Percentiles rank a stretch among this genome's conserved stretches.
phyloP scores from a whole-genome alignment of 768 basidiomycete genomes.

The Atractiella rhizophila region DNA sequence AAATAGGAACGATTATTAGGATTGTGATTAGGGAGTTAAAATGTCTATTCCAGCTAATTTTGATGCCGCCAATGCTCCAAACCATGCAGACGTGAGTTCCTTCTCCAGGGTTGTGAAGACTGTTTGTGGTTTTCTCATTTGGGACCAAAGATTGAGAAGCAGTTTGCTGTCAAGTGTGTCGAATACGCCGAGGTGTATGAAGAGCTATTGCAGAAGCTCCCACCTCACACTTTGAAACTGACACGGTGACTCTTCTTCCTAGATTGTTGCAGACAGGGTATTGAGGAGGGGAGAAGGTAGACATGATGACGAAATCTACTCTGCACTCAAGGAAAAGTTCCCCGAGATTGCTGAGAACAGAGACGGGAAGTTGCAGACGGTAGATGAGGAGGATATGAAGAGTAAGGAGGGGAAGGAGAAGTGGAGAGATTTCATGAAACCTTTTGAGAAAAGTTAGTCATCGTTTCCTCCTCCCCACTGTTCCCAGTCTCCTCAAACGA shows the following conservation, averaged over 20 bases:
- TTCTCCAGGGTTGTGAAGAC: too few relatives aligned
- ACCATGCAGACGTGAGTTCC: too few relatives aligned
- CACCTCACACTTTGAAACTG: slow-evolving; percentile 37
- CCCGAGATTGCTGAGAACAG: slow-evolving; percentile 37
- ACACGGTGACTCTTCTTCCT: background rate
- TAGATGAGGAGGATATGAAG: slow-evolving; percentile 74
- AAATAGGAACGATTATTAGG: too few relatives aligned
- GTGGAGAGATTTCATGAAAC: slow-evolving; percentile 68
- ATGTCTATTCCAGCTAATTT: too few relatives aligned
- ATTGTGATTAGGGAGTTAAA: too few relatives aligned
- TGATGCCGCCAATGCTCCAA: too few relatives aligned
- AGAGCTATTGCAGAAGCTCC: slow-evolving; percentile 62
- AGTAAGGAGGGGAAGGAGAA: slow-evolving; percentile 56
- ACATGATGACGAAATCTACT: slow-evolving; percentile 73
- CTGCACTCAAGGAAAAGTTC: slow-evolving; percentile 47
- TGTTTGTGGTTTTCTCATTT: too few relatives aligned
- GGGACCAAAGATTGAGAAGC: slow-evolving; percentile 99
- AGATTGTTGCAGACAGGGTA: background rate
- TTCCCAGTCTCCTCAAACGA: background rate
- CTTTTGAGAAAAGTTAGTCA: slow-evolving; percentile 29
- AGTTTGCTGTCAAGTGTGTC: slow-evolving; percentile 88
- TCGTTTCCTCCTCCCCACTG: slow-evolving; percentile 3
- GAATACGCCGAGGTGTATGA: slow-evolving; percentile 97
- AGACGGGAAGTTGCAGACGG: slow-evolving; percentile 27
- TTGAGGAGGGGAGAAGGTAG: too few relatives aligned